Base-by-base conservation (phyloP, 2,329 filamentous ascomycete species). In the Colletotrichum tabaci region DNA sequence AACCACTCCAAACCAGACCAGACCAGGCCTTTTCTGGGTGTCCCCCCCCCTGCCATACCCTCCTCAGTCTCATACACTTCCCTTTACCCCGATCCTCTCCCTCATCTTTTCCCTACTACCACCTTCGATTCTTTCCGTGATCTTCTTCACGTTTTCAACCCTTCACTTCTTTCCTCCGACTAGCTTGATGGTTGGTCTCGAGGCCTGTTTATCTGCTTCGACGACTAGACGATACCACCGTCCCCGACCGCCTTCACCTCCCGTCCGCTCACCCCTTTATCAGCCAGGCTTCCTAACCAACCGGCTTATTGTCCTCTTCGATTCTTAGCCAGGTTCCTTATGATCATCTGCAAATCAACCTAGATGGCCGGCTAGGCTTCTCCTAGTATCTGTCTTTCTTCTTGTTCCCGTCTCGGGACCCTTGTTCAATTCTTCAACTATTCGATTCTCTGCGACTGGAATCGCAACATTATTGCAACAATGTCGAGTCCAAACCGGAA, bases 361-460 rank as follows among this genome's bases (percentile, higher is more conserved):
- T 72, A 72, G 70, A 72, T 72, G 66, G 70, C 70, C 70, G 70
- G 46, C 66, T 72, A 72, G 70, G 70, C 66, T 68, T 63, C 46
- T 58, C 26, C 70, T 56, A 66, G 60, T 77, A 74, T 74, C 77
- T 76, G 76, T 77, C 75, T 77, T 74, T 75, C 74, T 75, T 75
- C 72, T 73, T 75, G 74, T 44, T 46, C 49, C 69, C 62, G 21
- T 46, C 50, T 64, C 47, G 7, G 55, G 55, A 53, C 21, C 38
- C 35, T 55, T 65, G 21, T 69, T 64, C 58, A 46, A 57, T 67
- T 67, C 53, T 66, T 62, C 38, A 52, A 60, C 61, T 49, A 75
- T 77, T 79, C 71, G 74, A 75, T 75, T 78, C 71, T 73, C 66
- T 74, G 83, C 83, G 82, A 83, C 84, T 85, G 84, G 83, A 80